Conservation (phyloP, 371 early-diverging fungal genomes). For the Nematocida ironsii region DNA sequence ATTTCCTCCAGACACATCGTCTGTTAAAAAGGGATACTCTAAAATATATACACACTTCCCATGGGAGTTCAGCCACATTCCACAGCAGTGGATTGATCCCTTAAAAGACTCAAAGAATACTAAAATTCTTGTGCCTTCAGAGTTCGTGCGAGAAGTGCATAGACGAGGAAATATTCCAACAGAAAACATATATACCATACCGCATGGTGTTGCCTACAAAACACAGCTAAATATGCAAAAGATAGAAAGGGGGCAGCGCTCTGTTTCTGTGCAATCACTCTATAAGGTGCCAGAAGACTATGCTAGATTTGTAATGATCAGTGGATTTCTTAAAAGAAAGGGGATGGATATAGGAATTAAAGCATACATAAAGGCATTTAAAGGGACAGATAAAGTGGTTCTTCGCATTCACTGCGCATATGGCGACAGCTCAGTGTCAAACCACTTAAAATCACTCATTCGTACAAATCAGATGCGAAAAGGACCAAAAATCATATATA, state of each 20-base stretch:
- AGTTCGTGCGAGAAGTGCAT: conserved; percentile 20
- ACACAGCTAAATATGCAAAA: neutral
- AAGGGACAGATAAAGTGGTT: conserved; percentile 28
- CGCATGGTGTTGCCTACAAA: conserved; percentile 37
- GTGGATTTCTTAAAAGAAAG: conserved; percentile 45
- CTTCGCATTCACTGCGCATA: conserved; percentile 43
- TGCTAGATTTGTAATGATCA: conserved; percentile 33
- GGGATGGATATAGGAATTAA: conserved; percentile 29
- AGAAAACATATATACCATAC: conserved; percentile 19
- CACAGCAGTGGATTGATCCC: conserved; percentile 9
- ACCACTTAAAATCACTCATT: neutral
- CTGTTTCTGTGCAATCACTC: neutral
- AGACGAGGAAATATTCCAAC: neutral
- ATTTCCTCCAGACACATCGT: conserved; percentile 9
- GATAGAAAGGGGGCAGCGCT: conserved; percentile 3
- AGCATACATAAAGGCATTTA: conserved; percentile 47
- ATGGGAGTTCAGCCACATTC: conserved; percentile 44
- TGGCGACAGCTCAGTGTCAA: conserved; percentile 10
- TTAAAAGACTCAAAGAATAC: neutral
- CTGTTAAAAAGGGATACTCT: neutral
- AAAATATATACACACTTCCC: conserved; percentile 33
- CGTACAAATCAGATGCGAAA: conserved; percentile 3
- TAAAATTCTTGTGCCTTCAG: conserved; percentile 27
- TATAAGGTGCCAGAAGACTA: conserved; percentile 1
- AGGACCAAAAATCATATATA: conserved; percentile 49